phyloP scores from a whole-genome alignment of 495 filamentous ascomycete genomes.

The Massariosphaeria phaeospora region DNA sequence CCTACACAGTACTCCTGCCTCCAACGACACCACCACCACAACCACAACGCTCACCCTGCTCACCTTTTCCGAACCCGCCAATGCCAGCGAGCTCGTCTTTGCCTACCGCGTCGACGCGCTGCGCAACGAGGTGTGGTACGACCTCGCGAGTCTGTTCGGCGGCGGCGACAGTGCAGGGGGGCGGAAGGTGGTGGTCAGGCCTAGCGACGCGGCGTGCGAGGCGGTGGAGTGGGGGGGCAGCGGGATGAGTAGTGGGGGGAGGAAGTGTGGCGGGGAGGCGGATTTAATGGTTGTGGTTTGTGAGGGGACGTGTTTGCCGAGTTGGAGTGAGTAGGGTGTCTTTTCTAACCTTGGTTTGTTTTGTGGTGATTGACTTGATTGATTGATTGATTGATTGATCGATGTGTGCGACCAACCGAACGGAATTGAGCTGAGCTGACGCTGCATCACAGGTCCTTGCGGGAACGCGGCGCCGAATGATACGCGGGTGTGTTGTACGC shows the following conservation, averaged over 20 bases:
- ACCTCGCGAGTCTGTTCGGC: slow-evolving; percentile 53
- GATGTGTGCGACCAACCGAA: too few relatives aligned
- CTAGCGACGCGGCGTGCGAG: slow-evolving; percentile 31
- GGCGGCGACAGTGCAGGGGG: slow-evolving; percentile 50
- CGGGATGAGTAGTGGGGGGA: slow-evolving; percentile 42
- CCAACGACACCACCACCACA: slow-evolving; percentile 53
- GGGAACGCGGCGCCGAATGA: slow-evolving; percentile 14
- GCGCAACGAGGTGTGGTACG: slow-evolving; percentile 49
- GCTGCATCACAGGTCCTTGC: slow-evolving; percentile 17
- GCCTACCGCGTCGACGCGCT: slow-evolving; percentile 49
- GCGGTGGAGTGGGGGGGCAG: slow-evolving; percentile 48
- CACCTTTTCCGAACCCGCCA: too few relatives aligned
- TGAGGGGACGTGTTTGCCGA: slow-evolving; percentile 9
- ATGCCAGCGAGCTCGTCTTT: slow-evolving; percentile 51
- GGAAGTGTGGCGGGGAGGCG: slow-evolving; percentile 2
- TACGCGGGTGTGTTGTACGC: slow-evolving; percentile 7
- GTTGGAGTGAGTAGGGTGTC: slow-evolving; percentile 9
- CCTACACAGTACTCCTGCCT: slow-evolving; percentile 23
- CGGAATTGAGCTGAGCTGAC: too few relatives aligned
- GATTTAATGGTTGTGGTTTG: slow-evolving; percentile 15
- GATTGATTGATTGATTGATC: not conserved
- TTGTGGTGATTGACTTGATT: not conserved
- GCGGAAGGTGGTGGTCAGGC: slow-evolving; percentile 39
- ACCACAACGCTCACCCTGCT: slow-evolving; percentile 48
- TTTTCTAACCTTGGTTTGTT: too few relatives aligned